Evolutionary conservation across 805 yeast species (phyloP).

Genomic region (Naumovozyma baii): DNA sequence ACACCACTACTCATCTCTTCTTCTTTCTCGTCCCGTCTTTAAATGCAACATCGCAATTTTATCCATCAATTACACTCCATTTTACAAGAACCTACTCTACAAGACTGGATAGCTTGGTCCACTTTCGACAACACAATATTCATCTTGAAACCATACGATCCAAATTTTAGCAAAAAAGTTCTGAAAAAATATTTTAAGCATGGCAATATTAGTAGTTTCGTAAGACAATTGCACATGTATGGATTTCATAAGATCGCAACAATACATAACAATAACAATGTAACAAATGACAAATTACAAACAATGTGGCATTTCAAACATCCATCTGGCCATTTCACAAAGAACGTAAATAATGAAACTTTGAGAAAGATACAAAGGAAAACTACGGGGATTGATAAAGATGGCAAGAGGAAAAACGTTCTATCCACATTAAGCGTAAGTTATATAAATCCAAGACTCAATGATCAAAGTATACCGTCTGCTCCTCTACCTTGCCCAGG

Average conservation of each 20-base stretch:
- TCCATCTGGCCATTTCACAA: conserved; percentile 22
- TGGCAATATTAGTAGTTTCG: conserved; percentile 87
- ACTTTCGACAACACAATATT: conserved; percentile 14
- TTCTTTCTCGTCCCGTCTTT: neutral
- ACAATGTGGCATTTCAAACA: conserved; percentile 26
- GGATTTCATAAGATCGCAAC: conserved; percentile 72
- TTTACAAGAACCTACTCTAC: conserved; percentile 15
- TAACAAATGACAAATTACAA: conserved; percentile 7
- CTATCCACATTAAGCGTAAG: conserved; percentile 24
- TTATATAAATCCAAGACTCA: conserved; percentile 12
- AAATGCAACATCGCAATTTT: conserved; percentile 17
- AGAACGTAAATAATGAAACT: conserved; percentile 14
- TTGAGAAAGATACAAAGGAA: conserved; percentile 26
- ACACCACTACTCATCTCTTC: too few relatives aligned
- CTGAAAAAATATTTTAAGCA: conserved; percentile 79
- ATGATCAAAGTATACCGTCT: too few relatives aligned
- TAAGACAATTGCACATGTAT: conserved; percentile 90
- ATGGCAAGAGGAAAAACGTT: conserved; percentile 25
- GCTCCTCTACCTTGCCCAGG: too few relatives aligned
- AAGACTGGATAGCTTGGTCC: conserved; percentile 24
- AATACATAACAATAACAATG: neutral
- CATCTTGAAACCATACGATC: conserved; percentile 21
- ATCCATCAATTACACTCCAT: conserved; percentile 26
- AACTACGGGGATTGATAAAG: conserved; percentile 24
- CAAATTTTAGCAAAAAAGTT: conserved; percentile 19